These are phyloP conservation scores for Lichtheimia corymbifera DNA, from an alignment of 371 early-diverging fungal genomes.

Conservation along the genomic window DNA sequence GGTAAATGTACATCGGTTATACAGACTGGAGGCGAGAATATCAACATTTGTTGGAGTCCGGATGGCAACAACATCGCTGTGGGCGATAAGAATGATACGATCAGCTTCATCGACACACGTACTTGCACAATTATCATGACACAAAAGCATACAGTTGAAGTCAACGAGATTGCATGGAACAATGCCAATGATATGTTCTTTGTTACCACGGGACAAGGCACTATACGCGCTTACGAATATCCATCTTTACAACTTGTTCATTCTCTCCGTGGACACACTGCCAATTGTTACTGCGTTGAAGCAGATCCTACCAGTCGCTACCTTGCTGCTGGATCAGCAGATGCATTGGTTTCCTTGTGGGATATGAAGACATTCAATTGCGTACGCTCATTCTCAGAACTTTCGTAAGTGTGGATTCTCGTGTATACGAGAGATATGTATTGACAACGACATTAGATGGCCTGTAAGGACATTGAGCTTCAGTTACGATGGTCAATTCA, in stretches of 20 bases:
- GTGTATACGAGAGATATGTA: not conserved
- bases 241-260: constrained; percentile 59
- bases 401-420: constrained; percentile 56
- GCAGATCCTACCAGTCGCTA: constrained; percentile 80
- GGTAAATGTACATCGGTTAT: constrained; percentile 65
- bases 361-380: constrained; percentile 69
- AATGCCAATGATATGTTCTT: constrained; percentile 75
- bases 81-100: constrained; percentile 81
- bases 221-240: constrained; percentile 69
- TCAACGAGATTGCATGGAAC: constrained; percentile 84
- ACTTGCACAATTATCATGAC: constrained; percentile 58
- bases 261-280: constrained; percentile 74
- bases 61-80: constrained; percentile 81
- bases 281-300: constrained; percentile 83
- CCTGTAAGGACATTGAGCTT: constrained; percentile 85
- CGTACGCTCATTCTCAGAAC: constrained; percentile 65
- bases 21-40: constrained; percentile 80
- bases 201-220: constrained; percentile 80
- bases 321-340: constrained; percentile 79
- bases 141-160: constrained; percentile 59
- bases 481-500: constrained; percentile 80
- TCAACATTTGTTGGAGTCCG: constrained; percentile 86
- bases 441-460: constrained; percentile 52
- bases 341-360: constrained; percentile 76
- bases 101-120: constrained; percentile 77